Evolutionary conservation across 1,284 basidiomycete species (phyloP), one percentile per base, ranked within the genome.

Genomic region (Ceratobasidium theobromae): DNA sequence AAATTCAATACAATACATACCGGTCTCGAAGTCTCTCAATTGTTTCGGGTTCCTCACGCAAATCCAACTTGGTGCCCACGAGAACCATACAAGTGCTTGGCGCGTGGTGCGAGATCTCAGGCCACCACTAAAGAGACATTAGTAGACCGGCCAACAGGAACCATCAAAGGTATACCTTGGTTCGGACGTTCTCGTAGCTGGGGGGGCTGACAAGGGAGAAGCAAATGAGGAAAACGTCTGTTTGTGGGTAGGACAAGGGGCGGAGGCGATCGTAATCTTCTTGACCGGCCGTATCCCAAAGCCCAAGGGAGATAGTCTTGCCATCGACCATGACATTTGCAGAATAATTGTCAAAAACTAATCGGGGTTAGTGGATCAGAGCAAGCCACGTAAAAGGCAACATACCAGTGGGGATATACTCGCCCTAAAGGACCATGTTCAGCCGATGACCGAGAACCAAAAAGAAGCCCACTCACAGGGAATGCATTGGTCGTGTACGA

Each of bases 251-350:
- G 69, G 93, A 96, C 70, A 99, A 84, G 60, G 97, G 97, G 72
- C 97, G 90, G 73, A 99, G 89, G 66, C 97, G 91, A 79, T 99
- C 97, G 77, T 95, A 96, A 81, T 98, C 95, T 77, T 98, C 95
- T 80, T 98, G 95, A 73, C 95, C 95, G 54, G 95, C 95, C n/a
- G 95, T 98, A 84, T 98, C 95, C 95, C 95, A 98, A 67, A 98
- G 81, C 66, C 96, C 96, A 67, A 99, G 86, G 67, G 93, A 95
- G 73, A 99, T 96, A 52, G 97, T 97, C 83, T 98, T 97, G 73
- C 95, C 94, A 74, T 99, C 97, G 68, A 99, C 95, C 87, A 97
- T 95, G 69, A 99, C 95, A 80, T 95, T 91, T 67, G 89, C 90
- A 68, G 91, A 93, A 77, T 96, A 97, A 81, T 97, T 96, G 80